A percentile compares a stretch with the other conserved stretches of the same genome.
Conservation (phyloP, 306 rosid genomes). For the Astragalus membranaceus region DNA sequence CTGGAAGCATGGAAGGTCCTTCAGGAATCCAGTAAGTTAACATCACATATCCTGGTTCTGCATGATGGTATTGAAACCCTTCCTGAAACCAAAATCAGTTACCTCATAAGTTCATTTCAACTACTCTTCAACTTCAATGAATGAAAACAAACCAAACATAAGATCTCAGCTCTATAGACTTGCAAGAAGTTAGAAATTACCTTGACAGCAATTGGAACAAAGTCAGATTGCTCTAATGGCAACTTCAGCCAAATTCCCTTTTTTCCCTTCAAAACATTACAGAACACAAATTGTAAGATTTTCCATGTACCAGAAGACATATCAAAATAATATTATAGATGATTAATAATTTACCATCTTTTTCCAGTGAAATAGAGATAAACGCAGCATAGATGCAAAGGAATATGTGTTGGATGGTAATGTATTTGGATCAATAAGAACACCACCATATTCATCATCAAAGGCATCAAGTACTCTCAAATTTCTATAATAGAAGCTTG, state of each 20-base stretch:
- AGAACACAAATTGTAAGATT: background rate
- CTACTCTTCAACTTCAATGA: background rate
- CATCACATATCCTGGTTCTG: constrained; percentile 87
- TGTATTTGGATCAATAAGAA: constrained; percentile 56
- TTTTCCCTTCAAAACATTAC: constrained; percentile 63
- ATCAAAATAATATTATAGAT: too few species aligned
- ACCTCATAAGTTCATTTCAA: constrained; percentile 23
- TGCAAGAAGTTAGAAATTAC: constrained; percentile 41
- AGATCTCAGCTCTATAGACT: background rate
- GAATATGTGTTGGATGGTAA: constrained; percentile 47
- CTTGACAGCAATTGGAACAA: constrained; percentile 83
- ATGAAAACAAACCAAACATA: background rate
- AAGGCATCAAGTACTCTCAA: constrained; percentile 53
- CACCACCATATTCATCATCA: constrained; percentile 88
- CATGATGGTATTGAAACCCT: constrained; percentile 91
- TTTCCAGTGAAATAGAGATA: constrained; percentile 78
- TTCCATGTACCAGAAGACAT: background rate
- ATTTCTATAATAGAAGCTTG: constrained; percentile 39
- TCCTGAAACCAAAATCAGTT: constrained; percentile 56
- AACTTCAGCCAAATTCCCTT: constrained; percentile 94
- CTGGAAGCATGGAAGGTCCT: constrained; percentile 90
- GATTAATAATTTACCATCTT: constrained; percentile 39
- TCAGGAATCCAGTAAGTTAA: constrained; percentile 93
- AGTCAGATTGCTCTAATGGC: constrained; percentile 59
- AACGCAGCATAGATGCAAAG: constrained; percentile 48